Base-by-base conservation (phyloP, 1,284 basidiomycete genomes). In the Anthracocystis setariae region DNA sequence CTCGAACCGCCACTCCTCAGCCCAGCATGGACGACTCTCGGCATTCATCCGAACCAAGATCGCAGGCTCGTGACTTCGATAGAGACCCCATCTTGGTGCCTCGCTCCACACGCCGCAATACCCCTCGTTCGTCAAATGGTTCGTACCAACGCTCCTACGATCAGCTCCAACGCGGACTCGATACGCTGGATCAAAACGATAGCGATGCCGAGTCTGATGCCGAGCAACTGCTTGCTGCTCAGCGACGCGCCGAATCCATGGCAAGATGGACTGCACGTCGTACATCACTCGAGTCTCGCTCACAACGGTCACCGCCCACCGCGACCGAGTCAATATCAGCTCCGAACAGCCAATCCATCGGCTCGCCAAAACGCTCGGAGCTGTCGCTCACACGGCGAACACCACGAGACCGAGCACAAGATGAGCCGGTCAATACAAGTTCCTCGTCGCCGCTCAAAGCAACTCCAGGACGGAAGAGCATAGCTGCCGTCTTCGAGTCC, bases 401-500 rank as follows among this genome's bases (percentile, higher is more conserved):
- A n/a, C 35, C 12, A 37, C 5, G 35, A 15, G 3, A 0, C 15
- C 8, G 52, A 54, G n/a, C 42, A 49, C 5, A 46, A 32, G 8
- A 20, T 37, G 3, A 57, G 23, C 5, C 29, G 29, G 29, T 12
- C 5, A 29, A 29, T 29, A 17, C 44, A 24, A 9, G 25, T 3
- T 13, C 33, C 0, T 25, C 50, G 0, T 51, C 25, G 17, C 57
- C 53, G 12, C 33, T 66, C 18, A 66, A 43, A 40, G 51, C 53
- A 17, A 66, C 64, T 2, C 57, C 57, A 3, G 54, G 67, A 27
- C 53, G 56, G 17, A 60, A 65, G 37, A 73, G 70, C 51, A 73
- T 73, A n/a, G 70, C 70, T 3, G 65, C 65, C 4, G 61, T 73
- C 0, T 73, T 73, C 40, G 70, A 73, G 32, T 61, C 61, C 25